These are phyloP conservation scores for Paracorniculantispora psalliotae DNA, from an alignment of 2,329 filamentous ascomycete genomes.

Conservation along the genomic window DNA sequence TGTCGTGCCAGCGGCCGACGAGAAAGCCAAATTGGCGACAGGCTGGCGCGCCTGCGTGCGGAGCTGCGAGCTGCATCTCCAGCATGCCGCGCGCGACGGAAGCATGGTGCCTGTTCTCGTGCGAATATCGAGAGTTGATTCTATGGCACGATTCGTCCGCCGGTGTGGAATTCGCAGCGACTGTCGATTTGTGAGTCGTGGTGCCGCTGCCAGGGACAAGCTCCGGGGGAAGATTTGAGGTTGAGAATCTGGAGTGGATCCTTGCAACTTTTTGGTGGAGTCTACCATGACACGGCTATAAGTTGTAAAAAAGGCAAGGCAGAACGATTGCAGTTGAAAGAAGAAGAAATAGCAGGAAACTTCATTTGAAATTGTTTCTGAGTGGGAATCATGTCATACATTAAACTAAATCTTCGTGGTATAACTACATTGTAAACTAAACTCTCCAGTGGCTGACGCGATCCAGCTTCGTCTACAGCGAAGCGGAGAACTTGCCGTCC, in stretches of 20 bases:
- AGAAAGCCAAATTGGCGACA: slow-evolving; percentile 9
- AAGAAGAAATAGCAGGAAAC: no score
- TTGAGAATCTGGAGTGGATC: slow-evolving; percentile 7
- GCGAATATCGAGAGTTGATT: not conserved
- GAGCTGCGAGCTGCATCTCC: slow-evolving; percentile 29
- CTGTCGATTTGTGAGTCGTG: no score
- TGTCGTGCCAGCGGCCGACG: slow-evolving; percentile 1
- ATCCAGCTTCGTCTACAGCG: slow-evolving; percentile 1
- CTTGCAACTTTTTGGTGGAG: not conserved
- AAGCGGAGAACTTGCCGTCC: slow-evolving; percentile 34
- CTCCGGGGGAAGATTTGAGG: not conserved
- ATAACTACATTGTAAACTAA: not conserved
- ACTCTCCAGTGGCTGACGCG: not conserved
- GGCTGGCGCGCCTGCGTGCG: slow-evolving; percentile 15
- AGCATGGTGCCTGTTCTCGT: slow-evolving; percentile 25
- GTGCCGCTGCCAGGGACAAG: not conserved
- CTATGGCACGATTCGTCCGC: no score
- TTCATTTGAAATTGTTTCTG: no score
- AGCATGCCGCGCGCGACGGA: slow-evolving; percentile 30
- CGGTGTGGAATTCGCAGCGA: no score
- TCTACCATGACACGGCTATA: not conserved
- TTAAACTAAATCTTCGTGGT: not conserved
- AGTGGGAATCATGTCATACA: not conserved
- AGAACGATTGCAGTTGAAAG: no score
- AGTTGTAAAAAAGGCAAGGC: no score